Evolutionary conservation across 768 basidiomycete species (phyloP), one percentile per base, ranked within the genome.

Genomic region (Amanita pallidorosea): DNA sequence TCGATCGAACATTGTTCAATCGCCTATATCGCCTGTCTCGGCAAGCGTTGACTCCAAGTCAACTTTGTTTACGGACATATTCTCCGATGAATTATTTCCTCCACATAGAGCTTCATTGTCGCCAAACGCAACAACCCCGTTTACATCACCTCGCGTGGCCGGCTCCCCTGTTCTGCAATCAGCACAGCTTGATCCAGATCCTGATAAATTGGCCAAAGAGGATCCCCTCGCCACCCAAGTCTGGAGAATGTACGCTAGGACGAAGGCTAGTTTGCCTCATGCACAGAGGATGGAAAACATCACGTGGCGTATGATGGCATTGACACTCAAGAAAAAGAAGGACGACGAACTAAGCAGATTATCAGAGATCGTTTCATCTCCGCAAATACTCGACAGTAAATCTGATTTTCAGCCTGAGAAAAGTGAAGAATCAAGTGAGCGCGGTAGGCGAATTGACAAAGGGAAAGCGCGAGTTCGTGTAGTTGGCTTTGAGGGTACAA

Each of bases 301-400:
- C 49, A 96, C 94, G 1, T 97, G 95, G 95, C 71, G 96, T 53
- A 89, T 98, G 92, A 97, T 97, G 94, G 87, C 93, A 22, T 71
- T 99, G 62, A 90, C 88, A 11, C 70, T 99, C 51, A 85, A 86
- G 73, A 95, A 88, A 76, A 84, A 85, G 70, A 82, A 83, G 67
- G 85, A 86, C 40, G 82, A 85, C 18, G 83, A 85, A 50, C 72
- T 79, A 54, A 67, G 67, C 54, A 60, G 58, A 35, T 15, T n/a
- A 25, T 37, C 25, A 31, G 38, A 38, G 47, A 58, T 57, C 55
- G 54, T 45, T 25, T 49, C 44, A 25, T 17, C 43, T 22, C 37
- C 54, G 36, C 49, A 58, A 42, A 46, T 52, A 38, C 49, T 56
- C 41, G 55, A 53, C 33, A 9, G 7, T 36, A 36, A 60, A 61